Percentiles rank a stretch among this genome's conserved stretches.
Conservation (phyloP, 371 early-diverging fungal species). For the Mortierella sp. region DNA sequence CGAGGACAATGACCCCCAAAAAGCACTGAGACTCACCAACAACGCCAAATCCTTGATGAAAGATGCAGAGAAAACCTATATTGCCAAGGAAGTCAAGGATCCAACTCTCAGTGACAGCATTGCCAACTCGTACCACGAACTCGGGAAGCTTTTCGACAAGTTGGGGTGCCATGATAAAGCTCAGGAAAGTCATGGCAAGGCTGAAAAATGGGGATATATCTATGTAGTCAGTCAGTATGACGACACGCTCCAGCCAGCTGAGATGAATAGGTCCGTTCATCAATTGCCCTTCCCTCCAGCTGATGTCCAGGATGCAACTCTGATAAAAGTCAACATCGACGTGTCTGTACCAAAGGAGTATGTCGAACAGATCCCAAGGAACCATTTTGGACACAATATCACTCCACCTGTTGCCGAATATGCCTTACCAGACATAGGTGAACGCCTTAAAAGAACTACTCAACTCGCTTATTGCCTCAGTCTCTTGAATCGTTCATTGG, state of each 20-base stretch:
- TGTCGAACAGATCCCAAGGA: neutral
- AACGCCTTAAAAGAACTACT: neutral
- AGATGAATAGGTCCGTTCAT: too few species aligned
- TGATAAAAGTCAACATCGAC: too few species aligned
- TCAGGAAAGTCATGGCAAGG: neutral
- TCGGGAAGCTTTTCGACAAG: neutral
- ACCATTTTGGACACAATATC: neutral
- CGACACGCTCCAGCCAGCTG: too few species aligned
- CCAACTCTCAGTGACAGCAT: neutral
- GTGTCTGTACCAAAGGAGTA: neutral
- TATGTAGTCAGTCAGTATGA: neutral
- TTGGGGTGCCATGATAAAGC: neutral
- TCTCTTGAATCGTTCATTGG: neutral
- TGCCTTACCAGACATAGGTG: neutral
- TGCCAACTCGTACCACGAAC: neutral
- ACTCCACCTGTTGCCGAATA: neutral
- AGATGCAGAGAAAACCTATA: neutral
- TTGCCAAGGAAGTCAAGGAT: neutral
- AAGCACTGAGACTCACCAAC: neutral
- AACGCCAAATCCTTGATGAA: neutral
- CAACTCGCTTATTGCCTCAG: neutral
- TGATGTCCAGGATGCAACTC: too few species aligned
- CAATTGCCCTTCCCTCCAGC: too few species aligned
- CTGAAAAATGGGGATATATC: neutral
- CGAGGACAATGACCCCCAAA: neutral